Evolutionary conservation across 768 basidiomycete genomes (phyloP), one percentile per base, ranked within the genome.

Genomic region (Hypholoma sublateritium): DNA sequence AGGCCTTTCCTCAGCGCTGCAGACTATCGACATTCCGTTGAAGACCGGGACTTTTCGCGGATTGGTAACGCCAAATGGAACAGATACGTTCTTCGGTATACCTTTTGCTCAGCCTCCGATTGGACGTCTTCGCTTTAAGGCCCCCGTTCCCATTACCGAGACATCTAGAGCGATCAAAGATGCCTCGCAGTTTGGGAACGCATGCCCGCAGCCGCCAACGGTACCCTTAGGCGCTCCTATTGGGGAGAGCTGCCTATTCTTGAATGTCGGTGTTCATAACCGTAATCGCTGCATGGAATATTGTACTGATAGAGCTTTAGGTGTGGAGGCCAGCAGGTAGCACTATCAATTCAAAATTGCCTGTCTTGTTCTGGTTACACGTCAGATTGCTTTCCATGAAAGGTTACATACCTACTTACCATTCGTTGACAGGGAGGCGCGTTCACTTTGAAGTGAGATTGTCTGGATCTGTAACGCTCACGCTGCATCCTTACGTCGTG

Each of bases 1-100:
- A 2, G 59, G 52, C 7, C 60, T 62, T 7, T 52, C 54, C 19
- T 54, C 59, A 36, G 42, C 58, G 24, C 47, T 61, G 2, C 56
- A 60, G 9, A 59, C 64, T n/a, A 69, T 78, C 19, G 75, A 80
- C 16, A 70, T 83, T 14, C 58, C 53, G 5, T 61, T 80, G 8
- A 71, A 66, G 9, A 75, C 72, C 6, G 84, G 84, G 4, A 74
- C 69, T 0, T 83, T 83, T 58, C 77, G 74, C 2, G 84, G 83
- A 8, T 59, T 79, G 4, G 56, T 70, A 7, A 74, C 73, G 12
- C 46, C 69, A 0, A 78, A 79, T 46, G 78, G 77, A 8, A 77
- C 78, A 9, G 80, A 86, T 49, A 73, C 74, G 64, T 88, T 84
- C 79, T 73, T 86, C 12, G 86, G 85, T 2, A 78, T 89, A 34